Evolutionary conservation across 495 filamentous ascomycete species (phyloP).

Genomic region (Podospora comata): DNA sequence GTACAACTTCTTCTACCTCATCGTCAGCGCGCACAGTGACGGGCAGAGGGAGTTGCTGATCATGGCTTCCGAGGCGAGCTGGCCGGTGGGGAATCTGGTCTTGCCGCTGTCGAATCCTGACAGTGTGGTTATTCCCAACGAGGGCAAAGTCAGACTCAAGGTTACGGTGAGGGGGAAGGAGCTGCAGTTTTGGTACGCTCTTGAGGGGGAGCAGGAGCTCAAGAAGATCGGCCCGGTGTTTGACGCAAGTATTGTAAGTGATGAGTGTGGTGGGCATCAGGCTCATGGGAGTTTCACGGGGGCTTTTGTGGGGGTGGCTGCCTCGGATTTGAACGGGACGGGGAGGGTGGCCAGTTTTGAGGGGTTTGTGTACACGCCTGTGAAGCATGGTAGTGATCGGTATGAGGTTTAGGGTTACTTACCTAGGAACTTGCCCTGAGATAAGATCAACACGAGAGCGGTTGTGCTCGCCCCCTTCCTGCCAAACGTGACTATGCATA

Average conservation of each 20-base stretch:
- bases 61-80: slow-evolving; percentile 49
- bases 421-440: too few relatives aligned
- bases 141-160: slow-evolving; percentile 50
- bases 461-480: too few relatives aligned
- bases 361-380: slow-evolving; percentile 50
- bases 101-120: slow-evolving; percentile 27
- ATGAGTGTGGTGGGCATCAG: slow-evolving; percentile 57
- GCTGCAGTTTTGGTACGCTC: slow-evolving; percentile 52
- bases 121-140: slow-evolving; percentile 42
- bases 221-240: slow-evolving; percentile 51
- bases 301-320: slow-evolving; percentile 54
- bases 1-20: slow-evolving; percentile 58
- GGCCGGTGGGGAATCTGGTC: slow-evolving; percentile 45
- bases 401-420: slow-evolving; percentile 35
- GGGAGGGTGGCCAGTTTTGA: slow-evolving; percentile 48
- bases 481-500: too few relatives aligned
- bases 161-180: slow-evolving; percentile 45
- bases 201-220: slow-evolving; percentile 39
- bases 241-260: slow-evolving; percentile 52
- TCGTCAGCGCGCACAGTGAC: slow-evolving; percentile 52
- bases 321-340: slow-evolving; percentile 52
- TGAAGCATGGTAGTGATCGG: slow-evolving; percentile 44
- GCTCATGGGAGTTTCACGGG: slow-evolving; percentile 56
- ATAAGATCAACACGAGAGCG: too few relatives aligned
- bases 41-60: slow-evolving; percentile 53